Percentiles rank a stretch among this genome's conserved stretches.
phyloP scores from a whole-genome alignment of 257 asterid species.

The Solanum neorickii region DNA sequence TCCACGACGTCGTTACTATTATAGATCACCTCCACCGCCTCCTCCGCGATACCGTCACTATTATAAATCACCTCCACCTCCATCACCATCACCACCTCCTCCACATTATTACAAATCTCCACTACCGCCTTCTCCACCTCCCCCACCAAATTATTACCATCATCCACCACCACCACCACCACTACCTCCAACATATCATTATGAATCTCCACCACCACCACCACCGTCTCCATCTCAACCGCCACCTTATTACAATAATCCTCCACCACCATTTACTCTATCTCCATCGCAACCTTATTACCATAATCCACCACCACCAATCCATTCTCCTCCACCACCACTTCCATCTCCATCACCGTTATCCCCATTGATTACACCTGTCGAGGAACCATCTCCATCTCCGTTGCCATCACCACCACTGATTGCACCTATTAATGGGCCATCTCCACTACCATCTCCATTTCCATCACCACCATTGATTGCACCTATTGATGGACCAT shows the following conservation, averaged over 20 bases:
- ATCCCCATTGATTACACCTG: too few species aligned
- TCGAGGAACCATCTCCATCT: neutral
- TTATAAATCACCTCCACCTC: neutral
- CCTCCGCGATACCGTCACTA: neutral
- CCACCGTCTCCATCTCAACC: neutral
- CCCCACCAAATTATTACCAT: neutral
- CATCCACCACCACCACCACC: neutral
- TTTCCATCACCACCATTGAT: neutral
- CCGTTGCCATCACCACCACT: neutral
- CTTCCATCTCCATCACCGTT: neutral
- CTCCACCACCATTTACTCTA: neutral
- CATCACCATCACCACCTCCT: neutral
- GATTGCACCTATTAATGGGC: neutral
- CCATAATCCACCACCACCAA: neutral
- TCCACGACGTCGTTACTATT: neutral
- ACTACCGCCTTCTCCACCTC: neutral
- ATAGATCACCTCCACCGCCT: neutral
- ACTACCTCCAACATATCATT: neutral
- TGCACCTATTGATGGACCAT: neutral
- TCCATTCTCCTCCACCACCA: neutral
- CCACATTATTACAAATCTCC: neutral
- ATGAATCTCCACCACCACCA: neutral
- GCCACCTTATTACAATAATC: neutral
- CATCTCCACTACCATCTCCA: neutral
- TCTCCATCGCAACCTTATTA: neutral